phyloP scores from a whole-genome alignment of 164 flowering plant species.

The Kingdonia uniflora region DNA sequence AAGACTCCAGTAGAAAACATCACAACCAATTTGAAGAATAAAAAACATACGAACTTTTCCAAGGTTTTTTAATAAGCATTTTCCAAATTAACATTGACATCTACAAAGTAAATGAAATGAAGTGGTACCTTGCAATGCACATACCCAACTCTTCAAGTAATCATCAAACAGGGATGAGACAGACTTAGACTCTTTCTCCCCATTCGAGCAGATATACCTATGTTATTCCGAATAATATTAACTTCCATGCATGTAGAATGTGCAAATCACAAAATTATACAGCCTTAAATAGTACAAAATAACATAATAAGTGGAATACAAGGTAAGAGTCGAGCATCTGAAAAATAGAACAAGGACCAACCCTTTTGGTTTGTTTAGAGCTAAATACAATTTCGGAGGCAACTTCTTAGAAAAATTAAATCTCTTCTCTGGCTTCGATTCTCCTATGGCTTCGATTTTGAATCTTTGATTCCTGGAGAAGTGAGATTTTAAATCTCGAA shows the following conservation, averaged over 20 bases:
- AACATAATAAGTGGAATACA: too few species aligned
- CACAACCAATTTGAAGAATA: too few species aligned
- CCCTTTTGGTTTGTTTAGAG: constrained; percentile 99
- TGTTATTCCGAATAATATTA: neutral
- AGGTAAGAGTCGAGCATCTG: too few species aligned
- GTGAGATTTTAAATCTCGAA: too few species aligned
- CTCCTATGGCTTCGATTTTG: too few species aligned
- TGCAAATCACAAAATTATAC: neutral
- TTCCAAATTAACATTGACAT: too few species aligned
- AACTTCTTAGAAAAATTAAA: constrained; percentile 79
- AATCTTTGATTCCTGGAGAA: too few species aligned
- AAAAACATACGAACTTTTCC: too few species aligned
- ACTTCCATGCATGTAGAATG: constrained; percentile 2
- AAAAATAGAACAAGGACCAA: constrained; percentile 22
- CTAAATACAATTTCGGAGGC: constrained; percentile 91
- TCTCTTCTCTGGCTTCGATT: too few species aligned
- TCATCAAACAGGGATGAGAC: constrained; percentile 58
- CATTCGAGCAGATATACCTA: constrained; percentile 94
- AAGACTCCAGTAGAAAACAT: too few species aligned
- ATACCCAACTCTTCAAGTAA: constrained; percentile 80
- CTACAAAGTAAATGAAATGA: neutral
- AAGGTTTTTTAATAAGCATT: too few species aligned
- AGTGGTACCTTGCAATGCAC: constrained; percentile 10
- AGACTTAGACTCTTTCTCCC: constrained; percentile 78
- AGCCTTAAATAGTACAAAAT: too few species aligned